These are phyloP conservation scores for Clavispora carvajalis DNA, from an alignment of 805 yeast genomes.

Conservation along the genomic window DNA sequence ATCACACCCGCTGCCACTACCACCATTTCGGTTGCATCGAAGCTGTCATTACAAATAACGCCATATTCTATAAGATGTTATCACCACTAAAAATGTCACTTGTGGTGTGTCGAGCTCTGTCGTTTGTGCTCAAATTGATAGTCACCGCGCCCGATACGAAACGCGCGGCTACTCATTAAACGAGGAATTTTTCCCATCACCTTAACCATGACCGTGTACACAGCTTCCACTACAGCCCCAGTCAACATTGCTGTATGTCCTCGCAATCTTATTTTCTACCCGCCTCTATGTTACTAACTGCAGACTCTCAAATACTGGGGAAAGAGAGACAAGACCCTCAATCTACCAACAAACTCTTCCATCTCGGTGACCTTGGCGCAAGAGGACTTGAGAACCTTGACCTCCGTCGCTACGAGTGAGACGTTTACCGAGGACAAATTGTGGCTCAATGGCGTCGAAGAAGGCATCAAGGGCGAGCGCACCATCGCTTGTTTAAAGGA, in stretches of 20 bases:
- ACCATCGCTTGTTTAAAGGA: constrained; percentile 73
- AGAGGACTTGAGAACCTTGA: constrained; percentile 82
- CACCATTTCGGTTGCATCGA: too few relatives aligned
- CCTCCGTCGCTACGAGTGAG: constrained; percentile 74
- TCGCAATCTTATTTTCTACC: constrained; percentile 2
- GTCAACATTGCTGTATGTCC: constrained; percentile 86
- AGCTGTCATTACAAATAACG: too few relatives aligned
- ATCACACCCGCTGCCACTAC: too few relatives aligned
- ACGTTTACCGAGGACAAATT: constrained; percentile 58
- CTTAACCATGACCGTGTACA: constrained; percentile 44
- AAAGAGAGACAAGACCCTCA: constrained; percentile 81
- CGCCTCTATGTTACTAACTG: too few relatives aligned
- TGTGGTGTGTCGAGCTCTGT: too few relatives aligned
- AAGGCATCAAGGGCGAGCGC: constrained; percentile 58
- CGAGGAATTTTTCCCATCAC: background rate
- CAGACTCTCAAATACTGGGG: constrained; percentile 98
- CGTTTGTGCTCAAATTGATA: too few relatives aligned
- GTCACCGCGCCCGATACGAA: background rate
- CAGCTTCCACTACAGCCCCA: constrained; percentile 91
- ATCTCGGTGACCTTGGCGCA: constrained; percentile 92
- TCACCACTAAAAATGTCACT: too few relatives aligned
- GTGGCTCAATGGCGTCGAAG: constrained; percentile 82
- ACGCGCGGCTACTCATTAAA: constrained; percentile 1
- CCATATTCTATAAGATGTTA: too few relatives aligned
- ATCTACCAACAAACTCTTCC: constrained; percentile 93